phyloP scores from a whole-genome alignment of 164 flowering plant genomes.

The Chloranthus sessilifolius region DNA sequence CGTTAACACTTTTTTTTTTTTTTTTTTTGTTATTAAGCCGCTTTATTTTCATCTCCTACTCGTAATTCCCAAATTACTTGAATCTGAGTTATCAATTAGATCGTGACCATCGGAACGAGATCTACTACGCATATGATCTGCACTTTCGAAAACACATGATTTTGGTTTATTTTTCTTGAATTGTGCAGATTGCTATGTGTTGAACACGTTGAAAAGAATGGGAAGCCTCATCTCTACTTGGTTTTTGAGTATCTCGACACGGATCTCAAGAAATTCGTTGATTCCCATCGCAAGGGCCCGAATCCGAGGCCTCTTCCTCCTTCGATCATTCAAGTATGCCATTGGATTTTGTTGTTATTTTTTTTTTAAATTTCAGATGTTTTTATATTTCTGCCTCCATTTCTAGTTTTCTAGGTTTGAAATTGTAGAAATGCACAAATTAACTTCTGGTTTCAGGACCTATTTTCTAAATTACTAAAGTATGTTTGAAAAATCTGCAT shows the following conservation, averaged over 20 bases:
- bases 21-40: neutral
- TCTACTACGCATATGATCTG: too few relatives aligned
- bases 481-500: too few relatives aligned
- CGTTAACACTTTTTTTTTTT: neutral
- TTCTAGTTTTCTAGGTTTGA: too few relatives aligned
- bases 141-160: too few relatives aligned
- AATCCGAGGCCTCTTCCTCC: conserved; percentile 70
- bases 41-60: neutral
- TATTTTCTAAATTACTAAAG: too few relatives aligned
- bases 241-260: conserved; percentile 96
- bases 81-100: too few relatives aligned
- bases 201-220: conserved; percentile 72
- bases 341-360: neutral
- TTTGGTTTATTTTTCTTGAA: too few relatives aligned
- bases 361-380: neutral
- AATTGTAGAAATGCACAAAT: neutral
- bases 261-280: conserved; percentile 91
- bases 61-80: too few relatives aligned
- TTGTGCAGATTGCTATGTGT: conserved; percentile 67
- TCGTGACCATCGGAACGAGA: too few relatives aligned
- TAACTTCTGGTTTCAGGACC: neutral
- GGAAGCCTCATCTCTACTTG: conserved; percentile 77
- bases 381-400: too few relatives aligned
- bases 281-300: conserved; percentile 71
- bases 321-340: conserved; percentile 27